phyloP scores from a whole-genome alignment of 495 filamentous ascomycete species.

The Annulohypoxylon moriforme region DNA sequence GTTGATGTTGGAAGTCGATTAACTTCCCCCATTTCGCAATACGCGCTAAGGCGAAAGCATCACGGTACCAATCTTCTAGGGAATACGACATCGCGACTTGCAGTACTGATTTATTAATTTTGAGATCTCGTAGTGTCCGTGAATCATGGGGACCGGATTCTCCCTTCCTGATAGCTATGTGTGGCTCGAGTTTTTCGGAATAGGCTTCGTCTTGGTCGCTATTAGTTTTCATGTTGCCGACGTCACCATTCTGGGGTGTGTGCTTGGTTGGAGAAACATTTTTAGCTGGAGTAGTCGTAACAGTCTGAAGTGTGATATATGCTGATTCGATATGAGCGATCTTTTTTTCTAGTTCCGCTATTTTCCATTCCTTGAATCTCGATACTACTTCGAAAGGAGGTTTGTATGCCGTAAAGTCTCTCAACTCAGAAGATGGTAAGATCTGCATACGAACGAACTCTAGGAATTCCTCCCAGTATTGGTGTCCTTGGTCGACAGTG shows the following conservation, averaged over 20 bases:
- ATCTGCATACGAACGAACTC: neutral
- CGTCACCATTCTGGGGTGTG: neutral
- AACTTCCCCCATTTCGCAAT: too few species aligned
- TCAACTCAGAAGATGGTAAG: neutral
- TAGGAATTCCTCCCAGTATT: constrained; percentile 6
- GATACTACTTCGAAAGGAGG: constrained; percentile 2
- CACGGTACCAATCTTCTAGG: too few species aligned
- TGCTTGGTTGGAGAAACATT: neutral
- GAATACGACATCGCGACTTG: too few species aligned
- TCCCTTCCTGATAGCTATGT: too few species aligned
- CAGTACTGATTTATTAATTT: too few species aligned
- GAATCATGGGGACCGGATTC: neutral
- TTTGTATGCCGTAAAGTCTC: neutral
- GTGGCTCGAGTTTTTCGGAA: too few species aligned
- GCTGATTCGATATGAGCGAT: neutral
- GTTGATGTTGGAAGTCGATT: too few species aligned
- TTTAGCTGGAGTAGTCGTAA: neutral
- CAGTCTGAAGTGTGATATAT: neutral
- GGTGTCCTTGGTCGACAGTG: neutral
- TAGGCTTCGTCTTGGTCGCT: neutral
- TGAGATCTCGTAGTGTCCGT: too few species aligned
- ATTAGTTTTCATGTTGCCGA: neutral
- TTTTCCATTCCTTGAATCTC: constrained; percentile 20
- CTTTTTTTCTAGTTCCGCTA: neutral
- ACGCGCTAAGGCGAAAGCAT: too few species aligned